A percentile compares a stretch with the other conserved stretches of the same genome.
Conservation (phyloP, 2,329 filamentous ascomycete species). For the Fusarium mundagurra region DNA sequence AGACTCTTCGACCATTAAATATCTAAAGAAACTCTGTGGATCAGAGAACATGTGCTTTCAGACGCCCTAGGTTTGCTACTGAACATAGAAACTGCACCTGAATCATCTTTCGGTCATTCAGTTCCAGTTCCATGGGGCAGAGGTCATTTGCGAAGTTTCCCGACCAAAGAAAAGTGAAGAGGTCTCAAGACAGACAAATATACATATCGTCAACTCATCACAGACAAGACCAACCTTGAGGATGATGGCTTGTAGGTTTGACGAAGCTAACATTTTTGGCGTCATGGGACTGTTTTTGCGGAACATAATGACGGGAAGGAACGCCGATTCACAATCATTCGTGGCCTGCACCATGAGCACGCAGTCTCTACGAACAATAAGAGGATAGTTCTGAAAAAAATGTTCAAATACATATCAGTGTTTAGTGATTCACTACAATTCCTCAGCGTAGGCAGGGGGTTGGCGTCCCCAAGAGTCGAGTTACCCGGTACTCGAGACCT, state of each 20-base stretch:
- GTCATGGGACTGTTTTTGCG: neutral
- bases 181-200: fast-evolving
- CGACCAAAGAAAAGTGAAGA: too few species aligned
- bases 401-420: neutral
- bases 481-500: neutral
- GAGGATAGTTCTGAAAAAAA: neutral
- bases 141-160: too few species aligned
- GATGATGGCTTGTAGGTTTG: neutral
- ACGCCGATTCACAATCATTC: fast-evolving
- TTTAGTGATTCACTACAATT: too few species aligned
- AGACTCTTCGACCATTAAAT: neutral
- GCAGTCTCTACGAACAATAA: too few species aligned
- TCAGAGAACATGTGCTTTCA: neutral
- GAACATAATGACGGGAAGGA: fast-evolving
- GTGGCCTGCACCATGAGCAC: fast-evolving
- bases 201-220: neutral
- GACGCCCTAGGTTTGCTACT: neutral
- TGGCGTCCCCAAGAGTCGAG: neutral
- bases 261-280: too few species aligned
- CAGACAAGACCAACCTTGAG: neutral
- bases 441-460: neutral
- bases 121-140: neutral
- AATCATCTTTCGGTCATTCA: too few species aligned
- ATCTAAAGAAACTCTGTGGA: neutral
- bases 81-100: neutral